A percentile compares a stretch with the other conserved stretches of the same genome.
These are phyloP conservation scores for Candida sonorensis DNA, from an alignment of 805 yeast genomes.

Conservation along the genomic window DNA sequence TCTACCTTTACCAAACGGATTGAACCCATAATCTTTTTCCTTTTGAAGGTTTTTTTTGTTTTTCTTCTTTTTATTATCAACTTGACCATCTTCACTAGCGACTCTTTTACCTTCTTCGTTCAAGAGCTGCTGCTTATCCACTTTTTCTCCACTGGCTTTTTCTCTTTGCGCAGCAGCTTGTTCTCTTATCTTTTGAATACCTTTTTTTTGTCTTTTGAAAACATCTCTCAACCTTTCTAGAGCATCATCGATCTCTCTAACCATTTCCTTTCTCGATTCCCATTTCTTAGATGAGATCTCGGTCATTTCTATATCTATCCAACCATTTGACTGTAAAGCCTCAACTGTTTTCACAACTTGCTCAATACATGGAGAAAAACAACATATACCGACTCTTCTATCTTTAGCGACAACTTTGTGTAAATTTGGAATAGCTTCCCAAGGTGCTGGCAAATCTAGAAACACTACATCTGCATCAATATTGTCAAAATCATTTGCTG, in stretches of 20 bases:
- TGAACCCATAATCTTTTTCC: conserved; percentile 47
- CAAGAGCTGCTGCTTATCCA: too few species aligned
- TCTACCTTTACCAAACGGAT: conserved; percentile 90
- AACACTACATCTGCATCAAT: conserved; percentile 72
- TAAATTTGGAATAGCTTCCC: conserved; percentile 87
- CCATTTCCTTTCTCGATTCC: conserved; percentile 87
- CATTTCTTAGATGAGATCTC: conserved; percentile 79
- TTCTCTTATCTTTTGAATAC: conserved; percentile 46
- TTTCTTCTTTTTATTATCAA: conserved; percentile 14
- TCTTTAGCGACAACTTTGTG: conserved; percentile 46
- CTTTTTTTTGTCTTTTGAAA: conserved; percentile 60
- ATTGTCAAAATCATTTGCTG: too few species aligned
- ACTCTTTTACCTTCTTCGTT: conserved; percentile 10
- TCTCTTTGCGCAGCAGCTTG: conserved; percentile 14
- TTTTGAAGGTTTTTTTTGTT: conserved; percentile 6
- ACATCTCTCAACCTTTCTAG: conserved; percentile 75
- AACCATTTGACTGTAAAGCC: conserved; percentile 66
- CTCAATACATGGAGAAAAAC: conserved; percentile 97
- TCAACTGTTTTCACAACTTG: conserved; percentile 87
- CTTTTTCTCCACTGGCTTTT: too few species aligned
- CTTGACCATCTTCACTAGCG: conserved; percentile 11
- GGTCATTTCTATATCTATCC: conserved; percentile 86
- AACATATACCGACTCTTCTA: conserved; percentile 67
- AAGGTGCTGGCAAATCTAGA: conserved; percentile 92
- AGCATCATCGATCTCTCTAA: conserved; percentile 73